These are phyloP conservation scores for Mycena kentingensis DNA, from an alignment of 768 basidiomycete genomes.

Conservation along the genomic window DNA sequence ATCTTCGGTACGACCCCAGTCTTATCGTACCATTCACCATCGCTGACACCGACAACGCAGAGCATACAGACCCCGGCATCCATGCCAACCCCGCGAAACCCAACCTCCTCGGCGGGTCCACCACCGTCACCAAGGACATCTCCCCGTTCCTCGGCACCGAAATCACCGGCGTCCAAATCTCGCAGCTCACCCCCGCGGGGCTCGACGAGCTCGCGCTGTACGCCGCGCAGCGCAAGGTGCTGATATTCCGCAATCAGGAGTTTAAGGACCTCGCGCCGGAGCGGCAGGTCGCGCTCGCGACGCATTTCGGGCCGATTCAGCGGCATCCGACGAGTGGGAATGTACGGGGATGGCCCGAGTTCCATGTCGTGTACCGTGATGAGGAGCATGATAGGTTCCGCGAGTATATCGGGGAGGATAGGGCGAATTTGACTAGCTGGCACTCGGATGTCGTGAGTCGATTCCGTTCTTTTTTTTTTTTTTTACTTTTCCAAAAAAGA, in stretches of 20 bases:
- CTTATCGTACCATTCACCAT: too few species aligned
- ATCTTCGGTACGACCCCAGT: slow-evolving; percentile 40
- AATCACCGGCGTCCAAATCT: slow-evolving; percentile 53
- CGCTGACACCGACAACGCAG: too few species aligned
- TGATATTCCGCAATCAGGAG: slow-evolving; percentile 61
- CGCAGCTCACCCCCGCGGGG: slow-evolving; percentile 51
- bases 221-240: slow-evolving; percentile 53
- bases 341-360: slow-evolving; percentile 57
- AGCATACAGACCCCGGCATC: slow-evolving; percentile 42
- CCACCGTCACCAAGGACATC: slow-evolving; percentile 40
- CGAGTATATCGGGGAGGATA: slow-evolving; percentile 45
- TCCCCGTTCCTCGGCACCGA: slow-evolving; percentile 57
- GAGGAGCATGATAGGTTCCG: slow-evolving; percentile 42
- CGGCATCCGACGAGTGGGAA: slow-evolving; percentile 52
- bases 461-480: not conserved
- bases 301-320: slow-evolving; percentile 51
- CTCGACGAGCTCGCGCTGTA: slow-evolving; percentile 55
- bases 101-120: slow-evolving; percentile 46
- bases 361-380: slow-evolving; percentile 62
- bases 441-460: slow-evolving; percentile 55
- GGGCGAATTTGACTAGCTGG: slow-evolving; percentile 47
- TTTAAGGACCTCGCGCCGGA: slow-evolving; percentile 60
- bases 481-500: not conserved
- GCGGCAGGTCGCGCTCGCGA: slow-evolving; percentile 53
- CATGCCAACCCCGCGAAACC: slow-evolving; percentile 55